These are phyloP conservation scores for Paramecium sexaurelia DNA, from an alignment of 73 alveolate genomes.

Conservation along the genomic window DNA sequence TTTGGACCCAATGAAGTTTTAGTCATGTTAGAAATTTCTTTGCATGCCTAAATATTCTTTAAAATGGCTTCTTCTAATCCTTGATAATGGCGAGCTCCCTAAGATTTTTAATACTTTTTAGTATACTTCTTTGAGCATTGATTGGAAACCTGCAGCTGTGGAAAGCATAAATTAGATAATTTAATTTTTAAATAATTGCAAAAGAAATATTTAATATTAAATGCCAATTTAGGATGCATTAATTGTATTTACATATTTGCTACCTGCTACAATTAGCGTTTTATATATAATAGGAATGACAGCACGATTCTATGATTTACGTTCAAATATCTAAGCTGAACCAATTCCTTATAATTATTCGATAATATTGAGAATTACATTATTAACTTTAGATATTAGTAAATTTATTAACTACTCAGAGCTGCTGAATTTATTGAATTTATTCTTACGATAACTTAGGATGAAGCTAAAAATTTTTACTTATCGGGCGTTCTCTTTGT, in stretches of 20 bases:
- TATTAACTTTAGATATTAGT: constrained; percentile 20
- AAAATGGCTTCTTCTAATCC: constrained; percentile 97
- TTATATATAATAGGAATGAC: not conserved
- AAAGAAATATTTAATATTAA: not conserved
- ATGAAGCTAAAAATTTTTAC: not conserved
- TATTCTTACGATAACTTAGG: not conserved
- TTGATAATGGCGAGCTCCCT: constrained; percentile 93
- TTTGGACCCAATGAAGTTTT: constrained; percentile 98
- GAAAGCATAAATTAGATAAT: constrained; percentile 48
- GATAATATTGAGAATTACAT: not conserved
- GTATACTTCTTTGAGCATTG: constrained; percentile 79
- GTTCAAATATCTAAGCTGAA: not conserved
- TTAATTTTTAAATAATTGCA: constrained; percentile 42
- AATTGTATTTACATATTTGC: not conserved
- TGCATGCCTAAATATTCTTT: constrained; percentile 96
- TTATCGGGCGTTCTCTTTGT: not conserved
- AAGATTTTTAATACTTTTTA: not conserved
- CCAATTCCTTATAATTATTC: not conserved
- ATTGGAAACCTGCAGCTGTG: constrained; percentile 74
- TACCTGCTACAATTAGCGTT: constrained; percentile 37
- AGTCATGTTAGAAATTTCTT: constrained; percentile 95
- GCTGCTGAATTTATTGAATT: constrained; percentile 42
- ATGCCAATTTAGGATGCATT: not conserved
- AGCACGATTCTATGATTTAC: not conserved
- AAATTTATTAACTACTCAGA: not conserved